Evolutionary conservation across 2,329 filamentous ascomycete genomes (phyloP).

Genomic region (Cadophora malorum): DNA sequence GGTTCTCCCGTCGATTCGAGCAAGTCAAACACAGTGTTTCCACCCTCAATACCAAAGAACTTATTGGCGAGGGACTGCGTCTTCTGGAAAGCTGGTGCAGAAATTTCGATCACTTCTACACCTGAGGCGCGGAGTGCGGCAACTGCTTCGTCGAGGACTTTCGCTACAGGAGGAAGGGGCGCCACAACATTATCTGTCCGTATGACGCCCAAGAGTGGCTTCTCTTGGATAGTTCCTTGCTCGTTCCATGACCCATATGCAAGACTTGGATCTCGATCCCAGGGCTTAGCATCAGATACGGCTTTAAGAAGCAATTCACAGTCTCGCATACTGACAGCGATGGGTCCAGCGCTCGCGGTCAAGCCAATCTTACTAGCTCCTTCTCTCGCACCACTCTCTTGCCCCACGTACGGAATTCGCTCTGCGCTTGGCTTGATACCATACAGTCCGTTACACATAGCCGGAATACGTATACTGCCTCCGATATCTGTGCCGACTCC

Average conservation of each 20-base stretch:
- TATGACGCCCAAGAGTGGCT: constrained; percentile 54
- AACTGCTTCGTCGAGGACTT: constrained; percentile 54
- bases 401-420: constrained; percentile 50
- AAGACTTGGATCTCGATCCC: constrained; percentile 52
- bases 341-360: constrained; percentile 55
- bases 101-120: constrained; percentile 64
- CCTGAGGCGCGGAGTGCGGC: constrained; percentile 49
- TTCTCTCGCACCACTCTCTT: constrained; percentile 55
- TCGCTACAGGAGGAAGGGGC: constrained; percentile 57
- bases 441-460: constrained; percentile 58
- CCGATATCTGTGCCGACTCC: constrained; percentile 69
- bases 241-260: constrained; percentile 51
- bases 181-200: constrained; percentile 56
- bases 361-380: constrained; percentile 58
- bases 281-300: constrained; percentile 59
- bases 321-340: constrained; percentile 55
- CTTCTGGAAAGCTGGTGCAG: constrained; percentile 59
- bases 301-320: constrained; percentile 57
- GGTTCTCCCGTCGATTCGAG: constrained; percentile 62
- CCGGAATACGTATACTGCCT: constrained; percentile 51
- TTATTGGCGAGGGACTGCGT: constrained; percentile 62
- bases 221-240: constrained; percentile 37
- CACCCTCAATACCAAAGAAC: constrained; percentile 65
- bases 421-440: constrained; percentile 56
- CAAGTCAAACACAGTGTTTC: constrained; percentile 60